Evolutionary conservation across 805 yeast species (phyloP).

Genomic region (Saturnispora hagleri): DNA sequence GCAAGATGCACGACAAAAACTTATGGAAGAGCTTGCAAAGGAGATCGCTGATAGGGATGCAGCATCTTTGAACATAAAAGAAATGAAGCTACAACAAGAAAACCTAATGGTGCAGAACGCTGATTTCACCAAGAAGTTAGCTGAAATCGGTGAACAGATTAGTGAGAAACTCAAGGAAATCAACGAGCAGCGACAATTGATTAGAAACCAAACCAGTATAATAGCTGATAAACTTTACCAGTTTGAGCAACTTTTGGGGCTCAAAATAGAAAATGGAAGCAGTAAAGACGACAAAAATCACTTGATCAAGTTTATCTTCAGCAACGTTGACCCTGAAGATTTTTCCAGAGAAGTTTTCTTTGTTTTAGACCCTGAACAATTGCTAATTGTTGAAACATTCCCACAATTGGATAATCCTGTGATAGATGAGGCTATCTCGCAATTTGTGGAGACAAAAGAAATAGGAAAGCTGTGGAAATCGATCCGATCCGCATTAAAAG

Average conservation of each 20-base stretch:
- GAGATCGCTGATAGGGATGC: constrained; percentile 19
- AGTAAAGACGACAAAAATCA: constrained; percentile 24
- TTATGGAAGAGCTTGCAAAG: constrained; percentile 16
- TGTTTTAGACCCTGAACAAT: constrained; percentile 32
- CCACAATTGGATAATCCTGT: constrained; percentile 27
- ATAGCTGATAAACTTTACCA: constrained; percentile 36
- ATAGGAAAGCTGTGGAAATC: constrained; percentile 28
- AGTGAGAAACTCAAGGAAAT: constrained; percentile 17
- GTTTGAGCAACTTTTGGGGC: constrained; percentile 39
- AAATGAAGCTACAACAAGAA: constrained; percentile 30
- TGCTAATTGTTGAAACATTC: constrained; percentile 26
- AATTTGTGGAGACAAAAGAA: constrained; percentile 23
- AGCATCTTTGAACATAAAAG: constrained; percentile 34
- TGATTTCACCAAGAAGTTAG: constrained; percentile 23
- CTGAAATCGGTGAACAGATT: constrained; percentile 21
- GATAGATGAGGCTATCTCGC: constrained; percentile 13
- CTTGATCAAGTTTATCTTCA: constrained; percentile 33
- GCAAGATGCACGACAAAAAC: constrained; percentile 16
- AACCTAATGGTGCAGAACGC: constrained; percentile 23
- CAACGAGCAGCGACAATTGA: constrained; percentile 22
- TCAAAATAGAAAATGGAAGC: constrained; percentile 32
- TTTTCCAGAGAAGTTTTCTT: constrained; percentile 36
- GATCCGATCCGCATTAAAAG: constrained; percentile 21
- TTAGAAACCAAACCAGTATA: constrained; percentile 30
- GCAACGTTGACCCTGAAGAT: constrained; percentile 38